These are phyloP conservation scores for Rhizophagus clarus DNA, from an alignment of 192 early-diverging fungal species.

Conservation along the genomic window DNA sequence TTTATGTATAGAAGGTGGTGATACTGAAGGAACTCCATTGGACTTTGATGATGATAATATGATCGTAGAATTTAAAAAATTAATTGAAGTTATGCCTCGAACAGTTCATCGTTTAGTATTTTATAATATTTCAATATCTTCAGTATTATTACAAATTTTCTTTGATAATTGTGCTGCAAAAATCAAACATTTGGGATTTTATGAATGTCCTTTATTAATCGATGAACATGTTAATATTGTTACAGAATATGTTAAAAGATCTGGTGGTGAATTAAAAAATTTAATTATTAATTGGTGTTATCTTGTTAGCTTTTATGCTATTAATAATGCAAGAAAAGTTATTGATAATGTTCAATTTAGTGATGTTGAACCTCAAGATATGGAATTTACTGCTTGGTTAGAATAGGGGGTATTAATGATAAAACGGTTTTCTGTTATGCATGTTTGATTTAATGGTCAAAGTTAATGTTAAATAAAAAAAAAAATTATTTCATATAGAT, in stretches of 20 bases:
- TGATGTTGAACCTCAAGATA: neutral
- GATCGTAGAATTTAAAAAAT: neutral
- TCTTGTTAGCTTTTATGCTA: neutral
- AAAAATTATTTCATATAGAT: too few relatives aligned
- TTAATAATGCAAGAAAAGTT: neutral
- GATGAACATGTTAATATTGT: neutral
- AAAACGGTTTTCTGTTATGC: too few relatives aligned
- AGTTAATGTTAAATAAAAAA: too few relatives aligned
- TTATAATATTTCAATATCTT: neutral
- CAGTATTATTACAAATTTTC: neutral
- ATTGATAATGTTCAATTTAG: constrained; percentile 5
- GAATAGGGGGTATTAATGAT: neutral
- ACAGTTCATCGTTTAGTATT: neutral
- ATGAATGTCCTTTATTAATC: neutral
- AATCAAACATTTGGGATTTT: neutral
- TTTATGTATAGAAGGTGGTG: neutral
- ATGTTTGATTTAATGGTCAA: too few relatives aligned
- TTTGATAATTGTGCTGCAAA: neutral
- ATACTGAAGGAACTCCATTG: neutral
- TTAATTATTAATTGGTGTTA: neutral
- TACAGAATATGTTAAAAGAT: neutral
- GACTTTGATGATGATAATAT: neutral
- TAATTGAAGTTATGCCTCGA: neutral
- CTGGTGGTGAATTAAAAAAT: neutral
- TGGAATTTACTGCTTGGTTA: constrained; percentile 13